Evolutionary conservation across 106 monocot species (phyloP), one percentile per base, ranked within the genome.

Genomic region (Dioscorea zingiberensis): DNA sequence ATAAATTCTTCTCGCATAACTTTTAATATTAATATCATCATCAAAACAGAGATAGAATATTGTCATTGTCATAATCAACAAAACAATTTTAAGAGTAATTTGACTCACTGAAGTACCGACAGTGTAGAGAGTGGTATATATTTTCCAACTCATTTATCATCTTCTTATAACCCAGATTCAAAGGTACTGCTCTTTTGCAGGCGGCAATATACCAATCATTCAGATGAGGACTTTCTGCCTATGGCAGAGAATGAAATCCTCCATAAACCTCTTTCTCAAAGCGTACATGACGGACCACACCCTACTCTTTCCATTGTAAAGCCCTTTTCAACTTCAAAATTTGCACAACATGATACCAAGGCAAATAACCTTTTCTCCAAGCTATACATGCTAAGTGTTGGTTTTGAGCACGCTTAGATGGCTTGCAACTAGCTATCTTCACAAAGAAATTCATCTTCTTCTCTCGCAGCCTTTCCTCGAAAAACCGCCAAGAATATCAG

Each of bases 361-460:
- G 68, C 44, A 60, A n/a, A 29, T 26, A 73, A 21, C 21, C 56
- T 59, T 30, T 44, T 46, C 27, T 47, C 29, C 68, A 79, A 62
- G 56, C 73, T 79, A 26, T 18, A 74, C 26, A 13, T 27, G 17
- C 73, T 17, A 32, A 74, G 65, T 17, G 15, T 22, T 1, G 79
- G 79, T 8, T 49, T 21, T 0, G 9, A 4, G 48, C 38, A 22
- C 73, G 16, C 17, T 48, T 49, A 9, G 62, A 63, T 23, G 16
- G 24, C 21, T 73, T 56, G 18, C 59, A 58, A 15, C 62, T 60
- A 22, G 29, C 62, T 54, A 56, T 62, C 19, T 61, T 64, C 1
- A 56, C 48, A 15, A 73, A 53, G 47, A 68, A 75, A 13, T 68
- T 45, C 45, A 75, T n/a, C n/a, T n/a, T 62, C 55, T 68, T 75